Conservation (phyloP, 78 protist species). For the Dictyostelium purpureum region DNA sequence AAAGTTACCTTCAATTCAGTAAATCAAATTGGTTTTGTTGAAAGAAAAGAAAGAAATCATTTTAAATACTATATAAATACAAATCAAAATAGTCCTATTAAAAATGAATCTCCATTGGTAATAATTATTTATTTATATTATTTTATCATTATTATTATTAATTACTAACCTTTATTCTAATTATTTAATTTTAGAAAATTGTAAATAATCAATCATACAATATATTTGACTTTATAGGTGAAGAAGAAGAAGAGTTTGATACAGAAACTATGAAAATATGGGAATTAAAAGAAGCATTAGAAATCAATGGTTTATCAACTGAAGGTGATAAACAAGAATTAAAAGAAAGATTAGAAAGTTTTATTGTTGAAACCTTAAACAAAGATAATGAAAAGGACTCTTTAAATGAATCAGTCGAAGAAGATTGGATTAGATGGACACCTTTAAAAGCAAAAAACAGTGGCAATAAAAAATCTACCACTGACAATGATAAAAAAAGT, state of each 20-base stretch:
- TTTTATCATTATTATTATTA: not conserved
- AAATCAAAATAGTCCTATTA: not conserved
- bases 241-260: conserved; percentile 22
- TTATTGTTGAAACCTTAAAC: conserved; percentile 9
- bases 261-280: conserved; percentile 33
- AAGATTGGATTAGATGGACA: conserved; percentile 2
- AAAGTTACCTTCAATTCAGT: conserved; percentile 34
- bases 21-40: conserved; percentile 17
- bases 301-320: conserved; percentile 4
- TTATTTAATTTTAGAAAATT: conserved; percentile 2
- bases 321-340: conserved; percentile 11
- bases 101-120: conserved; percentile 20
- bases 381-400: not conserved
- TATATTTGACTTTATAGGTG: not conserved
- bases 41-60: conserved; percentile 7
- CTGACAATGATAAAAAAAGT: not conserved
- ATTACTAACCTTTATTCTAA: not conserved
- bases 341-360: conserved; percentile 35
- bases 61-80: not conserved
- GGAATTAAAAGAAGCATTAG: conserved; percentile 26
- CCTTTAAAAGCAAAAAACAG: conserved; percentile 11
- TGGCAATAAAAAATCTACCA: not conserved
- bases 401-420: not conserved
- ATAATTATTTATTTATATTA: not conserved
- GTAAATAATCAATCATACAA: not conserved